Conservation (phyloP, 495 filamentous ascomycete species). For the Cercophora sp. region DNA sequence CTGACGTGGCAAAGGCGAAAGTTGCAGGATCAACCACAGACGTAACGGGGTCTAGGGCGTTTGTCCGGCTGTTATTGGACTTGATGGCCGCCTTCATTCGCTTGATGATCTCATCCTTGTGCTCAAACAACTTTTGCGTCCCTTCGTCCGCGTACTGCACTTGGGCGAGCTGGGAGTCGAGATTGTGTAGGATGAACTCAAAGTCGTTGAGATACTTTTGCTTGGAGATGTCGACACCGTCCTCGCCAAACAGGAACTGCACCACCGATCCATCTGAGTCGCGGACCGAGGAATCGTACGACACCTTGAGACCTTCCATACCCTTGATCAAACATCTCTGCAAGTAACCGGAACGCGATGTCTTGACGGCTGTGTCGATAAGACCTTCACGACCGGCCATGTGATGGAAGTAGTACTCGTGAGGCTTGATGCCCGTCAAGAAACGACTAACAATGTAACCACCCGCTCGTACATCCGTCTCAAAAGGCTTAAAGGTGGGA, state of each 20-base stretch:
- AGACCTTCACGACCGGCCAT: conserved; percentile 99
- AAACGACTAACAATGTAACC: conserved; percentile 95
- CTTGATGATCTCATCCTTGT: conserved; percentile 62
- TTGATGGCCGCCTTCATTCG: conserved; percentile 77
- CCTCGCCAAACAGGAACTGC: conserved; percentile 96
- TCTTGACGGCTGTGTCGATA: conserved; percentile 99
- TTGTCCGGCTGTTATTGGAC: conserved; percentile 58
- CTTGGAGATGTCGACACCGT: conserved; percentile 90
- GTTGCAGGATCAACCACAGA: conserved; percentile 69
- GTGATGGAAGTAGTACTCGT: conserved; percentile 99
- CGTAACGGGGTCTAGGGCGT: conserved; percentile 66
- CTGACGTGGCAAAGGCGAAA: conserved; percentile 81
- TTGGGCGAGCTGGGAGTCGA: conserved; percentile 47
- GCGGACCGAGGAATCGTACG: conserved; percentile 90
- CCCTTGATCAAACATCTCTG: conserved; percentile 98
- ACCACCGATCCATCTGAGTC: conserved; percentile 90
- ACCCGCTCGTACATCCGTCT: conserved; percentile 83
- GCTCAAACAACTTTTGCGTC: conserved; percentile 36
- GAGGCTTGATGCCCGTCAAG: conserved; percentile 94
- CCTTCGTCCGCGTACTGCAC: conserved; percentile 39
- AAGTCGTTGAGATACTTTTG: conserved; percentile 89
- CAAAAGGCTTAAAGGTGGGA: conserved; percentile 89
- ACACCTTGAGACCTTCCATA: conserved; percentile 89
- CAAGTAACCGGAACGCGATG: conserved; percentile 90
- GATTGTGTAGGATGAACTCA: conserved; percentile 81